Conservation (phyloP, 345 rosid species). For the Geranium brycei region DNA sequence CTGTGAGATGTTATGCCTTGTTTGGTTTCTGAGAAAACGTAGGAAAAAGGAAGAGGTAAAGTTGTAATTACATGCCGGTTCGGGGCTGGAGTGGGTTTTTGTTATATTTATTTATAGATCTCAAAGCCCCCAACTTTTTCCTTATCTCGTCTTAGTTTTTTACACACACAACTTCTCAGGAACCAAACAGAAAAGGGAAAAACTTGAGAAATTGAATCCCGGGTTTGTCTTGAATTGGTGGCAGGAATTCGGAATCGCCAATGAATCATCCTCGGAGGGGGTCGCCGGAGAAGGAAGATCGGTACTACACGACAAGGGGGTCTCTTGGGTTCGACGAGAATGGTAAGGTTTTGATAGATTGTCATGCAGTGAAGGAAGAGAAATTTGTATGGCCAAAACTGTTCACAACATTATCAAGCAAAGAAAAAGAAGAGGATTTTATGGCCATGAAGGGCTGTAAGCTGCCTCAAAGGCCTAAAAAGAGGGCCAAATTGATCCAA, state of each 20-base stretch:
- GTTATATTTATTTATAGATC: too few species aligned
- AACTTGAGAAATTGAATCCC: conserved; percentile 1
- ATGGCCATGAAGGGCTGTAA: conserved; percentile 93
- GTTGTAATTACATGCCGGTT: too few species aligned
- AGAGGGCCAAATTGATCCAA: conserved; percentile 78
- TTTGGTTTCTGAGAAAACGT: too few species aligned
- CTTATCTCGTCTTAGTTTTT: neutral
- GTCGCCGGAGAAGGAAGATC: conserved; percentile 68
- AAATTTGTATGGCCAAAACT: conserved; percentile 69
- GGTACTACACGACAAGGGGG: conserved; percentile 71
- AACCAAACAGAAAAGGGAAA: neutral
- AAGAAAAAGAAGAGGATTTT: conserved; percentile 94
- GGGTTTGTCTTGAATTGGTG: neutral
- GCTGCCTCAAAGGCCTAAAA: conserved; percentile 86
- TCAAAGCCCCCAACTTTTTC: too few species aligned
- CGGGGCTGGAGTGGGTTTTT: too few species aligned
- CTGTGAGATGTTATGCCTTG: too few species aligned
- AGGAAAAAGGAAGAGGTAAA: too few species aligned
- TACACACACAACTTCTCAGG: neutral
- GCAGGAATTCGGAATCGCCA: conserved; percentile 37
- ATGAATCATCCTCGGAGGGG: conserved; percentile 35
- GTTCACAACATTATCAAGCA: conserved; percentile 58
- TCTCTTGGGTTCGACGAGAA: conserved; percentile 56
- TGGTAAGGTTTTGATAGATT: conserved; percentile 39
- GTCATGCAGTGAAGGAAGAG: conserved; percentile 37